Evolutionary conservation across 345 rosid species (phyloP), one percentile per base, ranked within the genome.

Genomic region (Eutrema heterophyllum): DNA sequence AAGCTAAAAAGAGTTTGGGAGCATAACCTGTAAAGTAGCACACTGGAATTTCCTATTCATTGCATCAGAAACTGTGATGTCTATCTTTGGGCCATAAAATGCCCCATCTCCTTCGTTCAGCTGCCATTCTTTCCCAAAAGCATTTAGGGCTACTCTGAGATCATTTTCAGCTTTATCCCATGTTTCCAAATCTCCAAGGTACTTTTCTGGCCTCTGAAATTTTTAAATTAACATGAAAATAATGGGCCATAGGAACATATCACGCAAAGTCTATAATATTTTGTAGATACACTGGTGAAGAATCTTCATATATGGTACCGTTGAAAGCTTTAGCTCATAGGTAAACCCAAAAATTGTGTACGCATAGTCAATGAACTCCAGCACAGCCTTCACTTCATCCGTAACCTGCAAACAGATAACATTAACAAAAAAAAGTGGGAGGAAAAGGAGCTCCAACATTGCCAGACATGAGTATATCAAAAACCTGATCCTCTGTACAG

Each of bases 81-180:
- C 99, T 75, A 95, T 95, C 83, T 95, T 95, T 6, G 99, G 99
- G 55, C 99, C 99, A 78, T 95, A 95, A 73, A 95, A 95, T 67
- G 99, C 99, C 33, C 99, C 98, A 80, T 95, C 98, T 39, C 90
- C 99, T 80, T 89, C 96, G 72, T 92, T 78, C 55, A 89, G 74
- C 99, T 96, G 89, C 63, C 71, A 95, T 14, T 89, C 84, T 83
- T 90, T 86, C 71, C 97, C 97, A 80, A 86, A 90, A 74, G 83
- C 89, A 48, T 84, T 64, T 73, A 95, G 74, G 13, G 98, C 99
- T 73, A 83, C 88, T 24, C 83, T 62, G 74, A 95, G 99, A 77
- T 87, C 88, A 12, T 78, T 84, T 82, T 95, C 99, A 61, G 99
- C 99, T 83, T 79, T 86, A 29, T 90, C 85, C 99, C 99, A 95